phyloP scores from a whole-genome alignment of 352 stramenopile species.

The Peronospora farinosa region DNA sequence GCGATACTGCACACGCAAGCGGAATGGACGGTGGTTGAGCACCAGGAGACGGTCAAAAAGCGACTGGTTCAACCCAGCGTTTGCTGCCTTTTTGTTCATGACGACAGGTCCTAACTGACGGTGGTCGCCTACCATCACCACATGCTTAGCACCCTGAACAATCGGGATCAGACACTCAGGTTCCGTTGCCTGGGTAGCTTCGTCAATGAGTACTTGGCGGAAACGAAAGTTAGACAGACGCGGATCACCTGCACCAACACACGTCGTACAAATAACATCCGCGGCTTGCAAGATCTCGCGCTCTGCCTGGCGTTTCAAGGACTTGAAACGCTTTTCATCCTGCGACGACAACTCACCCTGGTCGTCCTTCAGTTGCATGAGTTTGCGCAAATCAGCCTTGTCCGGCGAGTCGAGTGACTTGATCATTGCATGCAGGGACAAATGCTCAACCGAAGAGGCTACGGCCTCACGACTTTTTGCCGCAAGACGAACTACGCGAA shows the following conservation, averaged over 20 bases:
- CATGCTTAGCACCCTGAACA: conserved; percentile 96
- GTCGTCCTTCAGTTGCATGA: conserved; percentile 94
- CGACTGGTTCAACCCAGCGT: conserved; percentile 94
- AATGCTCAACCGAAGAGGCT: conserved; percentile 92
- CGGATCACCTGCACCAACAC: conserved; percentile 95
- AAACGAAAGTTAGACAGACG: conserved; percentile 98
- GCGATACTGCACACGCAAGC: conserved; percentile 98
- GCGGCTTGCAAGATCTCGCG: conserved; percentile 96
- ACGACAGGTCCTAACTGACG: conserved; percentile 97
- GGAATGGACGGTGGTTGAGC: conserved; percentile 93
- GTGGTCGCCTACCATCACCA: conserved; percentile 99
- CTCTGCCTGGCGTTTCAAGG: conserved; percentile 89
- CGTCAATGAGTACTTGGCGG: conserved; percentile 98
- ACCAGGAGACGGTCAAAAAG: conserved; percentile 97
- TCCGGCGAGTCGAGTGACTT: conserved; percentile 84
- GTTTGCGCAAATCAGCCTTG: conserved; percentile 88
- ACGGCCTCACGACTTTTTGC: conserved; percentile 96
- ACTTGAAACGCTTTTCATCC: conserved; percentile 95
- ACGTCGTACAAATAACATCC: conserved; percentile 99
- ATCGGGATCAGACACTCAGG: conserved; percentile 98
- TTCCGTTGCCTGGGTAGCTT: conserved; percentile 99
- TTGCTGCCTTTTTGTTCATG: conserved; percentile 98
- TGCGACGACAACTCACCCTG: conserved; percentile 90
- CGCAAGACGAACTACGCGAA: conserved; percentile 97
- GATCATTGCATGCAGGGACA: conserved; percentile 97